Percentiles rank a stretch among this genome's conserved stretches.
These are phyloP conservation scores for Microbotryum saponariae DNA, from an alignment of 1,284 basidiomycete species.

Conservation along the genomic window DNA sequence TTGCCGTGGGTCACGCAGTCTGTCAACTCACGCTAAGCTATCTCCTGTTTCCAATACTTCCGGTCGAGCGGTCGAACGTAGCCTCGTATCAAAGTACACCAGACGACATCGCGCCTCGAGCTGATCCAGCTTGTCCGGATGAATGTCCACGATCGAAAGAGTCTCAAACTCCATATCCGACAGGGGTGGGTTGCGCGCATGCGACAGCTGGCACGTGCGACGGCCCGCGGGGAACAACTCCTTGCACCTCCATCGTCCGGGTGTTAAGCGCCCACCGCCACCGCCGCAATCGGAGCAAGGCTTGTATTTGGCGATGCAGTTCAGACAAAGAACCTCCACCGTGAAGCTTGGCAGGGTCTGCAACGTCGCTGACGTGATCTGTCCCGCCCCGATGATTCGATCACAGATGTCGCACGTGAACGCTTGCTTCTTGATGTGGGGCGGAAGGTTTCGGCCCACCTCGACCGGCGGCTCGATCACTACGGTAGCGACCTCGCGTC, in stretches of 20 bases:
- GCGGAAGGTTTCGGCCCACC: slow-evolving; percentile 4
- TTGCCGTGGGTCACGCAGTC: not conserved
- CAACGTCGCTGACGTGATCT: slow-evolving; percentile 2
- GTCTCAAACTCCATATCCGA: slow-evolving; percentile 14
- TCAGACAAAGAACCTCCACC: slow-evolving; percentile 17
- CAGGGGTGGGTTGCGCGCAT: slow-evolving; percentile 17
- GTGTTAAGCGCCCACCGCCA: slow-evolving; percentile 18
- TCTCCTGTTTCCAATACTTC: slow-evolving; percentile 21
- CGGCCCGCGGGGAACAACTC: slow-evolving; percentile 19
- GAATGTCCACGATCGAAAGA: slow-evolving; percentile 8
- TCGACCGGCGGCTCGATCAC: slow-evolving; percentile 6
- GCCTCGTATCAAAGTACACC: slow-evolving; percentile 11
- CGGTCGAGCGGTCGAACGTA: slow-evolving; percentile 11
- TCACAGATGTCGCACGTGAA: slow-evolving; percentile 18
- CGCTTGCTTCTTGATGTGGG: slow-evolving; percentile 11
- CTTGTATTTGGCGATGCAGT: slow-evolving; percentile 11
- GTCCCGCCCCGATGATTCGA: slow-evolving; percentile 15
- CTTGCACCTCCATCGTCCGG: slow-evolving; percentile 22
- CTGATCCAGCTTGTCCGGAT: slow-evolving; percentile 3
- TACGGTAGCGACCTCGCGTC: not conserved
- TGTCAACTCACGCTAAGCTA: slow-evolving; percentile 11
- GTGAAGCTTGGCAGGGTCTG: slow-evolving; percentile 11
- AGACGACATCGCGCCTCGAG: slow-evolving; percentile 13
- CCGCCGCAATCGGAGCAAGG: slow-evolving; percentile 23
- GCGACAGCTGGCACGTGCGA: slow-evolving; percentile 16